Percentiles rank a stretch among this genome's conserved stretches.
These are phyloP conservation scores for Aspergillus cejpii DNA, from an alignment of 2,329 filamentous ascomycete genomes.

Conservation along the genomic window DNA sequence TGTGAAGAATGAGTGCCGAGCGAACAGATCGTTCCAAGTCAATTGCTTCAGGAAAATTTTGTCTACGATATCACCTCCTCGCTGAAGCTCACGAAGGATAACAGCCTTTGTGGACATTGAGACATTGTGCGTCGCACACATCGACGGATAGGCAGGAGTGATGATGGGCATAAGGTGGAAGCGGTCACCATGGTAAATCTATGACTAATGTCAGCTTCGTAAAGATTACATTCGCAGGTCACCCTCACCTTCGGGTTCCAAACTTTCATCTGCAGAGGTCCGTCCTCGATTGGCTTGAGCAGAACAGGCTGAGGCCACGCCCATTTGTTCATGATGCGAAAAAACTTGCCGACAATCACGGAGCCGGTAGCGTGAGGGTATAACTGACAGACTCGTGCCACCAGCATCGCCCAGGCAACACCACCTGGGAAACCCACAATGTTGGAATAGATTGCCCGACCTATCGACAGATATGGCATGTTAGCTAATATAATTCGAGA, in stretches of 20 bases:
- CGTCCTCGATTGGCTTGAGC: slow-evolving; percentile 79
- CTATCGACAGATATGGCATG: slow-evolving; percentile 22
- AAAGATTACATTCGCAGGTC: neutral
- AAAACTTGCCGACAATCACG: slow-evolving; percentile 88
- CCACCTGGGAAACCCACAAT: slow-evolving; percentile 95
- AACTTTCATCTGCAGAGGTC: slow-evolving; percentile 71
- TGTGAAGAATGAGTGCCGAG: slow-evolving; percentile 89
- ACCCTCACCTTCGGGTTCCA: slow-evolving; percentile 80
- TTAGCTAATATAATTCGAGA: neutral
- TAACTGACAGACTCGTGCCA: slow-evolving; percentile 89
- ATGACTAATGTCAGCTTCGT: slow-evolving; percentile 1
- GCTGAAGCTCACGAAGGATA: slow-evolving; percentile 73
- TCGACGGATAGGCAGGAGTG: slow-evolving; percentile 92
- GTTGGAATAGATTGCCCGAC: slow-evolving; percentile 87
- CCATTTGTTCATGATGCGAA: slow-evolving; percentile 84
- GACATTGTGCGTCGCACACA: slow-evolving; percentile 96
- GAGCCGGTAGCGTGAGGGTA: slow-evolving; percentile 89
- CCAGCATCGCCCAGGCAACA: slow-evolving; percentile 96
- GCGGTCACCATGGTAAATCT: slow-evolving; percentile 72
- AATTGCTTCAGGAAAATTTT: slow-evolving; percentile 70
- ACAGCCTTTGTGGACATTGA: slow-evolving; percentile 77
- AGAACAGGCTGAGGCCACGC: slow-evolving; percentile 90
- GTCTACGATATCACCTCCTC: slow-evolving; percentile 69
- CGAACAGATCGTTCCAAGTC: slow-evolving; percentile 81
- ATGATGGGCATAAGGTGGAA: slow-evolving; percentile 97